These are phyloP conservation scores for Malbranchea zuffiana DNA, from an alignment of 2,329 filamentous ascomycete genomes.

Conservation along the genomic window DNA sequence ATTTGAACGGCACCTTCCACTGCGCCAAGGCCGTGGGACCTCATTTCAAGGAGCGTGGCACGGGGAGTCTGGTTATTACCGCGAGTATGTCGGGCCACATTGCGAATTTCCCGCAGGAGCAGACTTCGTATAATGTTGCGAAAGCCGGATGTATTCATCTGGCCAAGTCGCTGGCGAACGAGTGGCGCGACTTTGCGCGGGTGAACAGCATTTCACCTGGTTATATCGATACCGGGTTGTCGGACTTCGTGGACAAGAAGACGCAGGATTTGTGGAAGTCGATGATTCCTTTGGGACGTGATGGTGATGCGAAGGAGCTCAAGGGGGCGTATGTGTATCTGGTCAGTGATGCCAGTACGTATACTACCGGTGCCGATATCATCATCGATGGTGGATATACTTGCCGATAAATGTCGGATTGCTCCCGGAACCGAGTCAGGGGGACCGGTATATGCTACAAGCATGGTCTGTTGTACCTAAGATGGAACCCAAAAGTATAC, in stretches of 20 bases:
- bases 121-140: slow-evolving; percentile 54
- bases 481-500: too few species aligned
- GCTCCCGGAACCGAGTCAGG: too few species aligned
- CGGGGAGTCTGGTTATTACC: slow-evolving; percentile 55
- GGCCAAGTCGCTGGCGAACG: slow-evolving; percentile 53
- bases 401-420: slow-evolving; percentile 3
- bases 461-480: too few species aligned
- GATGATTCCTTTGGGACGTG: slow-evolving; percentile 48
- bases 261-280: slow-evolving; percentile 42
- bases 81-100: slow-evolving; percentile 51
- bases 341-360: slow-evolving; percentile 62
- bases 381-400: slow-evolving; percentile 59
- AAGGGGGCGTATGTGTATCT: slow-evolving; percentile 69
- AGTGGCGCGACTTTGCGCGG: slow-evolving; percentile 59
- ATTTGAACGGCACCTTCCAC: slow-evolving; percentile 76
- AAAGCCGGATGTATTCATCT: slow-evolving; percentile 59
- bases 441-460: too few species aligned
- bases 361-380: slow-evolving; percentile 60
- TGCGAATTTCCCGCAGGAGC: slow-evolving; percentile 51
- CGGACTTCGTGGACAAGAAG: slow-evolving; percentile 52
- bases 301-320: slow-evolving; percentile 58
- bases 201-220: slow-evolving; percentile 59
- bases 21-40: slow-evolving; percentile 80
- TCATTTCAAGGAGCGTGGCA: slow-evolving; percentile 58
- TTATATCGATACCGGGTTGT: slow-evolving; percentile 57